Conservation (phyloP, 257 asterid genomes). For the Jacaranda copaia region DNA sequence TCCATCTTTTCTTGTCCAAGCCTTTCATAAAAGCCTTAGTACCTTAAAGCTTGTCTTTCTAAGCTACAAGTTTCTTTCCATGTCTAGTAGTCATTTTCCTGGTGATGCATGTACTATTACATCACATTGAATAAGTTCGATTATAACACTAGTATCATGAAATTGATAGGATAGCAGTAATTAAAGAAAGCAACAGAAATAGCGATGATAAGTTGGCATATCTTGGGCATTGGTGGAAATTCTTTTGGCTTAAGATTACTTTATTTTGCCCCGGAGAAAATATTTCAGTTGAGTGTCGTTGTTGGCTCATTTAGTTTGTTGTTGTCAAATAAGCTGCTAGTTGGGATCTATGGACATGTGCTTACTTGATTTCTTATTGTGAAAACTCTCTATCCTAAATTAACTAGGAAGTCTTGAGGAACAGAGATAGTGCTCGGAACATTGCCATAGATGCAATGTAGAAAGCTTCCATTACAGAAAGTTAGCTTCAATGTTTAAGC, state of each 20-base stretch:
- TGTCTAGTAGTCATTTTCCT: not conserved
- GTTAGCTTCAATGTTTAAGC: slow-evolving; percentile 85
- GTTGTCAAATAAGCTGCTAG: not conserved
- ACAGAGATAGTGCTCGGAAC: slow-evolving; percentile 87
- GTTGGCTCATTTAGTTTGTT: slow-evolving; percentile 5
- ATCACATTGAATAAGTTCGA: not conserved
- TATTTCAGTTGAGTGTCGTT: not conserved
- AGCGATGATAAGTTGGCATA: not conserved
- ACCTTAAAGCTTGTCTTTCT: not conserved
- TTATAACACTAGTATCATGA: too few species aligned
- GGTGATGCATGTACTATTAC: not conserved
- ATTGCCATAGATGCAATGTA: slow-evolving; percentile 97
- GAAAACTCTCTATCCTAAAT: slow-evolving; percentile 35
- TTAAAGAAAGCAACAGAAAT: not conserved
- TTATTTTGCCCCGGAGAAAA: too few species aligned
- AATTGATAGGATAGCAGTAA: not conserved
- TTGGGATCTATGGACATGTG: slow-evolving; percentile 5
- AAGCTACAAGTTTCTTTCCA: not conserved
- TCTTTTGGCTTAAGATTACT: not conserved
- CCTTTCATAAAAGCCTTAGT: not conserved
- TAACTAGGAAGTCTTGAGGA: slow-evolving; percentile 79
- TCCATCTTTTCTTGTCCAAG: slow-evolving; percentile 78
- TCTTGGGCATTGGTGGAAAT: not conserved
- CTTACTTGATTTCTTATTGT: slow-evolving; percentile 28
- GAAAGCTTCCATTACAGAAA: slow-evolving; percentile 89